A percentile compares a stretch with the other conserved stretches of the same genome.
These are phyloP conservation scores for Acrasis kona DNA, from an alignment of 78 protist species.

Conservation along the genomic window DNA sequence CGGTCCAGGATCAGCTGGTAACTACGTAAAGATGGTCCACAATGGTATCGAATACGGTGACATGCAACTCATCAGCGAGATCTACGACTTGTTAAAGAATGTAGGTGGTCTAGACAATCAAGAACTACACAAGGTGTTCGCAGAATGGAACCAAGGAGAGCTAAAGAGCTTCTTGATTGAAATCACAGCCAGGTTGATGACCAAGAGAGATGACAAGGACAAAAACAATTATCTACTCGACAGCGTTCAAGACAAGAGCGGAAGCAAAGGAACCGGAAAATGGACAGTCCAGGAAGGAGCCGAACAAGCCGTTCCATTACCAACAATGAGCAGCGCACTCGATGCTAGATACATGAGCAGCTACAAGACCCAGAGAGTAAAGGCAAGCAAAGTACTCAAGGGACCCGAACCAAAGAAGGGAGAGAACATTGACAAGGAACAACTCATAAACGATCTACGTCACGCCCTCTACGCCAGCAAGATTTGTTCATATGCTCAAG, in stretches of 20 bases:
- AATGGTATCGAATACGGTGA: constrained; percentile 97
- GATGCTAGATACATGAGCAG: constrained; percentile 19
- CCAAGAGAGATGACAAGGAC: constrained; percentile 33
- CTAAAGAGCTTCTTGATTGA: constrained; percentile 83
- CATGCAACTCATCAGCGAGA: constrained; percentile 86
- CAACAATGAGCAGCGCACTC: constrained; percentile 33
- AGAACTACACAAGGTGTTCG: constrained; percentile 56
- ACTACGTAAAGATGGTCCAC: constrained; percentile 95
- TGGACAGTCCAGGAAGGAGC: constrained; percentile 51
- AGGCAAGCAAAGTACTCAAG: constrained; percentile 1
- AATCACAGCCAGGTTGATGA: constrained; percentile 76
- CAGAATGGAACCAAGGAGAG: constrained; percentile 79
- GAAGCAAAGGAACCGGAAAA: constrained; percentile 92
- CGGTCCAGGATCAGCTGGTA: constrained; percentile 95
- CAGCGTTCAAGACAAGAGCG: constrained; percentile 74
- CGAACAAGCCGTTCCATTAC: constrained; percentile 1
- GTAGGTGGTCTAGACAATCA: constrained; percentile 42
- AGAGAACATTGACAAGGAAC: constrained; percentile 39
- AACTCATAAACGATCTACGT: constrained; percentile 51
- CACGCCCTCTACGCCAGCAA: constrained; percentile 78
- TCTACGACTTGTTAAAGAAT: constrained; percentile 51
- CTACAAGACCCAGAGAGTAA: constrained; percentile 27
- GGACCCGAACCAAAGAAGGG: constrained; percentile 47
- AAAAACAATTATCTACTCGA: constrained; percentile 63
- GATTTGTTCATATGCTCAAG: constrained; percentile 87